Percentiles rank a stretch among this genome's conserved stretches.
Conservation (phyloP, 2,329 filamentous ascomycete genomes). For the Fusarium mexicanum region DNA sequence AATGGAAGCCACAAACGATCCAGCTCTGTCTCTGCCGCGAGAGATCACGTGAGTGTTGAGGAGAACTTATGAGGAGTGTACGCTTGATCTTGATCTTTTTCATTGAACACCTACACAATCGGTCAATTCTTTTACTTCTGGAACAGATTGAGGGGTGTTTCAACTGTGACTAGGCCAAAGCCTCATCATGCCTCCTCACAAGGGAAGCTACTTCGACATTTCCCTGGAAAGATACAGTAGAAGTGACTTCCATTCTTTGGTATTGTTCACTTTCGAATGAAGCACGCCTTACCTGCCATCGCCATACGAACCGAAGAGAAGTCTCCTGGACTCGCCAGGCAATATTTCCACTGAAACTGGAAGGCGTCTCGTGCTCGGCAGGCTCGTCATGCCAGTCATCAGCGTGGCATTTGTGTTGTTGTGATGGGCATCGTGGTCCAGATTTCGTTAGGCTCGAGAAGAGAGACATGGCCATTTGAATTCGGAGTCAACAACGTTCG, state of each 20-base stretch:
- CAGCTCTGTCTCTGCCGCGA: rapidly evolving
- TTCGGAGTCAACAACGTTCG: rapidly evolving
- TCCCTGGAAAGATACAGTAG: rapidly evolving
- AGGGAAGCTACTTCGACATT: rapidly evolving
- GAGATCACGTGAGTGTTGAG: no score
- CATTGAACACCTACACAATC: neutral
- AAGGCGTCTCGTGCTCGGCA: neutral
- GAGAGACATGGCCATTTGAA: neutral
- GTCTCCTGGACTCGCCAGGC: rapidly evolving
- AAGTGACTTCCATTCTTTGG: neutral
- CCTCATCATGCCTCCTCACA: rapidly evolving
- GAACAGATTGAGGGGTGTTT: rapidly evolving
- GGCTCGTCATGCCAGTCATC: neutral
- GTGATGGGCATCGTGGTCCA: neutral
- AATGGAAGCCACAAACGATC: neutral
- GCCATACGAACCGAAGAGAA: neutral
- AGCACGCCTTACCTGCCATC: neutral
- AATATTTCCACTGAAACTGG: neutral
- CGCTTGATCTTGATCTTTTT: neutral
- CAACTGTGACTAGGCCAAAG: no score
- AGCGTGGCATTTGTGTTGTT: neutral
- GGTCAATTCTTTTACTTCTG: rapidly evolving
- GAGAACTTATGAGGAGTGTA: neutral
- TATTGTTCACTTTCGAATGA: rapidly evolving
- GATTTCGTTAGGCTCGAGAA: rapidly evolving